Percentiles rank a stretch among this genome's conserved stretches.
Evolutionary conservation across 148 eudicot genomes (phyloP).

Genomic region (Rheum nobile): DNA sequence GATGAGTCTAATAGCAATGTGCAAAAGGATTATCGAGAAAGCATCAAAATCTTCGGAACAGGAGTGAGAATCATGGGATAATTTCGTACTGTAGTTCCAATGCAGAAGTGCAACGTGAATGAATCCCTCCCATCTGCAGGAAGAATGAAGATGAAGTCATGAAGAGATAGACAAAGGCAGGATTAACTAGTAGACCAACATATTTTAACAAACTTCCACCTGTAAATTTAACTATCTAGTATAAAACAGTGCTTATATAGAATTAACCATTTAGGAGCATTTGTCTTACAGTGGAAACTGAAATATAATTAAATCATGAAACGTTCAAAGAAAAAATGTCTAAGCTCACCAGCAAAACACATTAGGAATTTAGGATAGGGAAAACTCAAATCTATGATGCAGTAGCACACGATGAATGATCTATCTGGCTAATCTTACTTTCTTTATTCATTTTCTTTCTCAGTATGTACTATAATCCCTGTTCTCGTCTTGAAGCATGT

Average conservation of each 20-base stretch:
- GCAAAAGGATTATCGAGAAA: slow-evolving; percentile 43
- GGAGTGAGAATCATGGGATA: neutral
- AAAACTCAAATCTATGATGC: neutral
- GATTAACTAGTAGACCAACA: neutral
- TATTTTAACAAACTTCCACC: neutral
- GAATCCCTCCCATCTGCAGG: slow-evolving; percentile 88
- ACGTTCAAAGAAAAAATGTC: neutral
- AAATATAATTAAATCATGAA: neutral
- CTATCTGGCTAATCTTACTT: neutral
- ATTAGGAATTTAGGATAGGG: neutral
- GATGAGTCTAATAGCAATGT: slow-evolving; percentile 46
- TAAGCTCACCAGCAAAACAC: neutral
- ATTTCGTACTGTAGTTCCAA: slow-evolving; percentile 31
- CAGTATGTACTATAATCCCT: neutral
- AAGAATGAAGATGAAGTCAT: neutral
- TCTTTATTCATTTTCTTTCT: neutral
- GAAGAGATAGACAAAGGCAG: neutral
- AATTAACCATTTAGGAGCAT: neutral
- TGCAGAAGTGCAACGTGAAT: slow-evolving; percentile 52
- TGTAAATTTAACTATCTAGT: neutral
- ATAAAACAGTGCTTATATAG: neutral
- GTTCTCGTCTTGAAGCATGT: neutral
- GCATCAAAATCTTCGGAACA: slow-evolving; percentile 15
- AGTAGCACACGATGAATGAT: neutral
- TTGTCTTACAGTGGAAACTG: neutral